phyloP scores from a whole-genome alignment of 371 early-diverging fungal genomes.

The Mortierella sp. region DNA sequence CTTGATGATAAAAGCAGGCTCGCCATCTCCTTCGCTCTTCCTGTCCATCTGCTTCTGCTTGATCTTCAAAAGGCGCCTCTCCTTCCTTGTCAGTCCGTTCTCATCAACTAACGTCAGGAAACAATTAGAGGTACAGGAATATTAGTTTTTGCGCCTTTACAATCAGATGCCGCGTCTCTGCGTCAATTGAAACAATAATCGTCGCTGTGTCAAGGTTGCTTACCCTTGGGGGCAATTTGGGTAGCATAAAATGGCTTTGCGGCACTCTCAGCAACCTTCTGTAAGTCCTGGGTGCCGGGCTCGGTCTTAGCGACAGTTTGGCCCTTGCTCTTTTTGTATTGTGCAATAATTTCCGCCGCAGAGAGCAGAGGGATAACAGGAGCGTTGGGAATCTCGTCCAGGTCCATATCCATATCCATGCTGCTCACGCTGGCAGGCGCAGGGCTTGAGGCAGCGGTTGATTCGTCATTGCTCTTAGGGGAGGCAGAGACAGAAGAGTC shows the following conservation, averaged over 20 bases:
- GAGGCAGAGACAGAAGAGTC: not conserved
- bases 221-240: constrained; percentile 13
- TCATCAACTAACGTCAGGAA: constrained; percentile 14
- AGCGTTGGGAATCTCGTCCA: not conserved
- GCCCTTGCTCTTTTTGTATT: constrained; percentile 21
- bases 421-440: not conserved
- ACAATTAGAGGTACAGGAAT: not conserved
- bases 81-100: constrained; percentile 40
- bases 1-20: constrained; percentile 29
- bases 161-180: not conserved
- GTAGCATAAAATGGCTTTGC: not conserved
- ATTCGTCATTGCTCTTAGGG: not conserved
- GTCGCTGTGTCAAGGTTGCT: not conserved
- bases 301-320: not conserved
- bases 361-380: not conserved
- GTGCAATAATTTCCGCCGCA: constrained; percentile 10
- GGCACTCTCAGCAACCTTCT: not conserved
- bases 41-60: constrained; percentile 35
- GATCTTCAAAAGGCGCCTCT: constrained; percentile 41
- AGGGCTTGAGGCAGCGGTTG: not conserved
- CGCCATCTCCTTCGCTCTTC: constrained; percentile 37
- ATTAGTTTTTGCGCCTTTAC: not conserved
- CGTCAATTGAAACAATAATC: not conserved
- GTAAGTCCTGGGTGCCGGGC: not conserved
- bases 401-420: constrained; percentile 28